Evolutionary conservation across 176 grass and related monocot species (phyloP).

Genomic region (Lolium multiflorum): DNA sequence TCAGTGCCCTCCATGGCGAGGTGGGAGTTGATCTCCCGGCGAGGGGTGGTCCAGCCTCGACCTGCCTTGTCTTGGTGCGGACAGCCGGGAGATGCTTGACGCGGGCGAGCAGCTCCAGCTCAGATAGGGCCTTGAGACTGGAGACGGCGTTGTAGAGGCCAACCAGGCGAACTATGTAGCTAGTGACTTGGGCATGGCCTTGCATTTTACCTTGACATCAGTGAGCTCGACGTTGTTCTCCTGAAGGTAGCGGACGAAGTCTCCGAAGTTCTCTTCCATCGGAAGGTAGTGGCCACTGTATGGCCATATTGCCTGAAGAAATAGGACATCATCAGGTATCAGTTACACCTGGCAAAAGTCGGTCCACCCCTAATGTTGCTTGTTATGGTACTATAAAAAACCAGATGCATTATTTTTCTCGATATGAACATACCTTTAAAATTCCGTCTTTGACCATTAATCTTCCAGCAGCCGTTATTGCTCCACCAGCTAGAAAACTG

Average conservation of each 20-base stretch:
- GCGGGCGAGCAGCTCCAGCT: no score
- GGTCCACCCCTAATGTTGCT: background rate
- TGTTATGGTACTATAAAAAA: background rate
- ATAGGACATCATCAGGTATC: slow-evolving; percentile 29
- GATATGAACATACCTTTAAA: slow-evolving; percentile 54
- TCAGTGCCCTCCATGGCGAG: no score
- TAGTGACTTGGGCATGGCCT: background rate
- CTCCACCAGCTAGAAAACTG: slow-evolving; percentile 74
- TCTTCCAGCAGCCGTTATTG: slow-evolving; percentile 83
- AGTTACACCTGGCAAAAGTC: slow-evolving; percentile 19
- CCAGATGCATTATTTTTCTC: background rate
- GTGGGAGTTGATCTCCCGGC: no score
- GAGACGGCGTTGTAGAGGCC: no score
- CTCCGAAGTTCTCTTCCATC: slow-evolving; percentile 83
- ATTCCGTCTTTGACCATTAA: slow-evolving; percentile 85
- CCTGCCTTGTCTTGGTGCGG: no score
- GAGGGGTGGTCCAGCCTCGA: no score
- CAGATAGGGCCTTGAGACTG: no score
- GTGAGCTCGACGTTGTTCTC: slow-evolving; percentile 63
- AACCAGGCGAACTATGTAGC: background rate
- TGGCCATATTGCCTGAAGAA: slow-evolving; percentile 85
- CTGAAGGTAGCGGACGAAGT: slow-evolving; percentile 67
- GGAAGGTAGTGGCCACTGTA: slow-evolving; percentile 95
- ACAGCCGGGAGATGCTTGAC: no score
- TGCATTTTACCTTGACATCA: slow-evolving; percentile 64